phyloP scores from a whole-genome alignment of 331 rosid species.

The Ulmus americana region DNA sequence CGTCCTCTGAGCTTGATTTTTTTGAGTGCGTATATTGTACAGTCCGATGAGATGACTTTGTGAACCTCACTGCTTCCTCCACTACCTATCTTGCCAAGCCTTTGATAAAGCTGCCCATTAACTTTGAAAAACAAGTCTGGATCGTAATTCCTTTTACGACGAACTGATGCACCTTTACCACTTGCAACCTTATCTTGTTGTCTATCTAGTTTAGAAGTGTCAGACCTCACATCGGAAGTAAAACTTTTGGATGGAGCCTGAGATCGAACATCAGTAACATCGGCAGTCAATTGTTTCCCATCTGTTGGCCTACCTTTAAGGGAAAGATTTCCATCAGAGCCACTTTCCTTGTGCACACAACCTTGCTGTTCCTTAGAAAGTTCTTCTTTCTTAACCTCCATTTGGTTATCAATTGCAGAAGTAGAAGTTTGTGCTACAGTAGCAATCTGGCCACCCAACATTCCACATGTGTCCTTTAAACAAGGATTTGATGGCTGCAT shows the following conservation, averaged over 20 bases:
- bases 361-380: slow-evolving; percentile 27
- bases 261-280: slow-evolving; percentile 34
- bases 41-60: slow-evolving; percentile 93
- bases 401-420: slow-evolving; percentile 22
- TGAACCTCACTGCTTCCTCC: slow-evolving; percentile 99
- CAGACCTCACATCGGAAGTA: slow-evolving; percentile 42
- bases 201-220: slow-evolving; percentile 47
- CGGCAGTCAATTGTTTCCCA: slow-evolving; percentile 34
- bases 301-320: slow-evolving; percentile 34
- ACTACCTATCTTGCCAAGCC: slow-evolving; percentile 97
- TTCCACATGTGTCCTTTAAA: slow-evolving; percentile 33
- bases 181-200: slow-evolving; percentile 51
- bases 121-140: slow-evolving; percentile 94
- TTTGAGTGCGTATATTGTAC: slow-evolving; percentile 84
- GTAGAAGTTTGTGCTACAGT: slow-evolving; percentile 32
- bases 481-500: slow-evolving; percentile 27
- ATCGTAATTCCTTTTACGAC: slow-evolving; percentile 71
- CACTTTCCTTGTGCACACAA: slow-evolving; percentile 18
- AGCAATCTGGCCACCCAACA: slow-evolving; percentile 33
- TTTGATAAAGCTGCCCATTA: slow-evolving; percentile 88
- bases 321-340: slow-evolving; percentile 24
- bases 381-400: slow-evolving; percentile 26
- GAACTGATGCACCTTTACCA: slow-evolving; percentile 48
- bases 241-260: slow-evolving; percentile 40
- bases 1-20: slow-evolving; percentile 95